phyloP scores from a whole-genome alignment of 345 rosid genomes.

The Camelina neglecta region DNA sequence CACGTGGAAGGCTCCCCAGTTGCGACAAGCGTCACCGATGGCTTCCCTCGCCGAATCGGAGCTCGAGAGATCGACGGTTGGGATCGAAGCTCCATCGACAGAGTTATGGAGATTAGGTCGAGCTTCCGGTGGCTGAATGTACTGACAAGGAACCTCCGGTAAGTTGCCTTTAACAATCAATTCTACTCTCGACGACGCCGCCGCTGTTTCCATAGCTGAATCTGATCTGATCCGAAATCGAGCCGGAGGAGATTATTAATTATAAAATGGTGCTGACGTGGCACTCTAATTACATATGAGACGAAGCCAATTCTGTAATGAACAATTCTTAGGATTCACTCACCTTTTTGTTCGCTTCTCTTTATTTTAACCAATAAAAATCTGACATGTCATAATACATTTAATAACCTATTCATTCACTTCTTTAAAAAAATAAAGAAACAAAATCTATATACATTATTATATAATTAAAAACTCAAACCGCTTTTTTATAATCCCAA shows the following conservation, averaged over 20 bases:
- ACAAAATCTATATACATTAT: too few relatives aligned
- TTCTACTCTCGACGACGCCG: conserved; percentile 58
- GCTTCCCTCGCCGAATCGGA: conserved; percentile 44
- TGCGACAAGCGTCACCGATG: conserved; percentile 61
- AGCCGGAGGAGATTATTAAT: not conserved
- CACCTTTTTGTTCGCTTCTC: too few relatives aligned
- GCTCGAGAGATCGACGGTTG: conserved; percentile 59
- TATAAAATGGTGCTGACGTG: not conserved
- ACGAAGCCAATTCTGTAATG: too few relatives aligned
- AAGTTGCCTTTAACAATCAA: conserved; percentile 49
- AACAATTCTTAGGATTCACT: too few relatives aligned
- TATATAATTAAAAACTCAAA: too few relatives aligned
- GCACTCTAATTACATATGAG: not conserved
- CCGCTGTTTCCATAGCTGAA: conserved; percentile 41
- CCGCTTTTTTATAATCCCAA: too few relatives aligned
- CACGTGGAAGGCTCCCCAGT: conserved; percentile 93
- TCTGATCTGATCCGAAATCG: conserved; percentile 1
- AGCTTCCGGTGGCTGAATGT: conserved; percentile 65
- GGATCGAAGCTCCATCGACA: conserved; percentile 44
- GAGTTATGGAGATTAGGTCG: conserved; percentile 46
- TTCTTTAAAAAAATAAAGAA: too few relatives aligned
- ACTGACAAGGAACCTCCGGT: conserved; percentile 64
- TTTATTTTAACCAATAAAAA: too few relatives aligned
- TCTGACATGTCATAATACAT: too few relatives aligned
- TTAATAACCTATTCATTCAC: too few relatives aligned